A percentile compares a stretch with the other conserved stretches of the same genome.
Evolutionary conservation across 2,329 filamentous ascomycete genomes (phyloP).

Genomic region (Nakataea oryzae): DNA sequence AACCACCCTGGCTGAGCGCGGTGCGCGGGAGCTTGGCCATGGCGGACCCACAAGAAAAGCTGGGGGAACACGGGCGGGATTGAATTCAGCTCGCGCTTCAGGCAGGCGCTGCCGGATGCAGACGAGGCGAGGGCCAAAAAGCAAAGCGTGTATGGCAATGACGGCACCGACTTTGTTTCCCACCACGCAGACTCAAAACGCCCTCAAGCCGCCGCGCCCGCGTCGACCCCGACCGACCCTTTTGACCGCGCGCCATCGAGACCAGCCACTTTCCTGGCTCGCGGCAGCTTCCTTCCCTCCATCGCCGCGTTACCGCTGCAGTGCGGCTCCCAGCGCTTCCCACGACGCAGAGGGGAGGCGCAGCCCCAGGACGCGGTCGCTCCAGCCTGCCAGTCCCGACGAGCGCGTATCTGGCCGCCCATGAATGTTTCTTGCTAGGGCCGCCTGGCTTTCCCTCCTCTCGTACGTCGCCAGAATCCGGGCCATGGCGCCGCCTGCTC

Average conservation of each 20-base stretch:
- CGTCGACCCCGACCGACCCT: too few relatives aligned
- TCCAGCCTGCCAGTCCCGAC: not conserved
- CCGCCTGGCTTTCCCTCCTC: not conserved
- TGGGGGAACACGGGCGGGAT: not conserved
- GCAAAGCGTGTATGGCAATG: not conserved
- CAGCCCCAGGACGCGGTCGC: not conserved
- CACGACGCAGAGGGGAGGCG: too few relatives aligned
- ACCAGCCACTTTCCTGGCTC: too few relatives aligned
- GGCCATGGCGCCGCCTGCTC: not conserved
- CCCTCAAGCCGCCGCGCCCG: too few relatives aligned
- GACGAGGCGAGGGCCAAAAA: not conserved
- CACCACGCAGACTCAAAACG: too few relatives aligned
- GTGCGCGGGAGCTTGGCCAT: not conserved
- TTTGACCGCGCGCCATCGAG: not conserved
- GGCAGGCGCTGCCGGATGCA: too few relatives aligned
- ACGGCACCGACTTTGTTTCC: not conserved
- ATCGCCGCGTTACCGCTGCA: not conserved
- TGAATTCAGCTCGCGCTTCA: not conserved
- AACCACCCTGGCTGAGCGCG: too few relatives aligned
- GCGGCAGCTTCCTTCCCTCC: too few relatives aligned
- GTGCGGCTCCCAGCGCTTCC: too few relatives aligned
- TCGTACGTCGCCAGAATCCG: not conserved
- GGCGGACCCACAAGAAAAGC: not conserved
- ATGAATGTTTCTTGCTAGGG: conserved; percentile 4
- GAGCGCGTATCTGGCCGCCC: not conserved